Conservation (phyloP, 805 yeast species). For the Ogataea sp. region DNA sequence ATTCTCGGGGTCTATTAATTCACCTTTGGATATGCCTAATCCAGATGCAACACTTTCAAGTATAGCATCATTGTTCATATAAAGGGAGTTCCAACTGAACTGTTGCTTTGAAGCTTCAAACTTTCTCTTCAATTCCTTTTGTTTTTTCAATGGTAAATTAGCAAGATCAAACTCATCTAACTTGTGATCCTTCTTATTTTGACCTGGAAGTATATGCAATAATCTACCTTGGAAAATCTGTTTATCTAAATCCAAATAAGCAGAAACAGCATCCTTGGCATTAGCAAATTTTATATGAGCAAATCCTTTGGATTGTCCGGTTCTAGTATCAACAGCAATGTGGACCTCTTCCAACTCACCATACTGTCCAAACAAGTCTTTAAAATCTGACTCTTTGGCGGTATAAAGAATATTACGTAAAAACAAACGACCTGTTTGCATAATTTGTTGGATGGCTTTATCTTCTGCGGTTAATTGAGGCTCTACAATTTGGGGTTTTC, state of each 20-base stretch:
- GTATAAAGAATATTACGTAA: conserved; percentile 78
- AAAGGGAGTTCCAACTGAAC: conserved; percentile 93
- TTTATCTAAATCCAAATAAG: conserved; percentile 70
- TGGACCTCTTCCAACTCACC: conserved; percentile 86
- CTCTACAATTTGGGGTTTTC: too few relatives aligned
- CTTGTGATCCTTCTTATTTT: conserved; percentile 71
- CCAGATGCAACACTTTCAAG: conserved; percentile 81
- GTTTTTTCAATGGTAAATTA: conserved; percentile 88
- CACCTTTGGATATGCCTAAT: conserved; percentile 76
- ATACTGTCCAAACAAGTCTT: conserved; percentile 49
- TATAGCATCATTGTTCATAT: conserved; percentile 86
- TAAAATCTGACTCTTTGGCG: conserved; percentile 74
- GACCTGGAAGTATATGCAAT: conserved; percentile 81
- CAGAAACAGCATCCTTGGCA: conserved; percentile 66
- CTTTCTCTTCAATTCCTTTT: conserved; percentile 74
- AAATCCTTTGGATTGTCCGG: conserved; percentile 87
- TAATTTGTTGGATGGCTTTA: conserved; percentile 40
- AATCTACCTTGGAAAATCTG: conserved; percentile 91
- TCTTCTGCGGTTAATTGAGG: conserved; percentile 35
- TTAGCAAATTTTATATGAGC: conserved; percentile 73
- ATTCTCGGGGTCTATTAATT: conserved; percentile 80
- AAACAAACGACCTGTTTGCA: conserved; percentile 73
- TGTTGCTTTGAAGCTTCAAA: conserved; percentile 79
- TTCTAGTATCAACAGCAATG: conserved; percentile 83
- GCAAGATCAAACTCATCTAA: conserved; percentile 87